Percentiles rank a stretch among this genome's conserved stretches.
Evolutionary conservation across 2,329 filamentous ascomycete species (phyloP).

Genomic region (Pleomassaria siparia): DNA sequence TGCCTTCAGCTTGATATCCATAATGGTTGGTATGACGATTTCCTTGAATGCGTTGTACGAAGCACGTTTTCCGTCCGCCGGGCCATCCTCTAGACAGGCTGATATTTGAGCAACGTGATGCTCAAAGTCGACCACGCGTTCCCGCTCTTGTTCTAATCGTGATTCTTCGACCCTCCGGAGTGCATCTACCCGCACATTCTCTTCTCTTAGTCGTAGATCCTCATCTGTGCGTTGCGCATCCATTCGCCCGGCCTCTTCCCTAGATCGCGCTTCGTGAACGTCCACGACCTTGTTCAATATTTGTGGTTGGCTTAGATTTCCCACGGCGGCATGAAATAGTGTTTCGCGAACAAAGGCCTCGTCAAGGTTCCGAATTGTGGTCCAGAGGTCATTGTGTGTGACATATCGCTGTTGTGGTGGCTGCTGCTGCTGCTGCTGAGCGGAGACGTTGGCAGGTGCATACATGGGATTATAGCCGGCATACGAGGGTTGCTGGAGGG

Average conservation of each 20-base stretch:
- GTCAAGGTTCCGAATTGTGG: slow-evolving; percentile 2
- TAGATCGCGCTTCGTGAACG: neutral
- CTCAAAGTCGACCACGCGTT: slow-evolving; percentile 2
- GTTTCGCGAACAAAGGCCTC: slow-evolving; percentile 2
- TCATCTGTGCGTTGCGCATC: slow-evolving; percentile 2
- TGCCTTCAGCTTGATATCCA: slow-evolving; percentile 1
- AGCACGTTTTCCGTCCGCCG: neutral
- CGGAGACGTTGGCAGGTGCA: neutral
- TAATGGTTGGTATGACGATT: slow-evolving; percentile 1
- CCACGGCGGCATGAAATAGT: slow-evolving; percentile 3
- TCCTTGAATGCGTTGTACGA: neutral
- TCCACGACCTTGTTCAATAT: neutral
- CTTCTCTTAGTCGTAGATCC: neutral
- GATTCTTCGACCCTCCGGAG: slow-evolving; percentile 2
- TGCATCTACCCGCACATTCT: neutral
- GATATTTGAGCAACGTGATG: slow-evolving; percentile 3
- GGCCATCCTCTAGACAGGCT: slow-evolving; percentile 1
- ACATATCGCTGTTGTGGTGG: neutral
- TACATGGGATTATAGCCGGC: neutral
- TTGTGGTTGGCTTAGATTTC: neutral
- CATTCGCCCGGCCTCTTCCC: neutral
- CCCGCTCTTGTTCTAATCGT: slow-evolving; percentile 1
- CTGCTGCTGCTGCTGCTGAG: slow-evolving; percentile 2
- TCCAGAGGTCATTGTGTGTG: slow-evolving; percentile 5
- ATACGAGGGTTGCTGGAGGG: neutral